Evolutionary conservation across 495 filamentous ascomycete species (phyloP).

Genomic region (Saxispiralis lemnorum): DNA sequence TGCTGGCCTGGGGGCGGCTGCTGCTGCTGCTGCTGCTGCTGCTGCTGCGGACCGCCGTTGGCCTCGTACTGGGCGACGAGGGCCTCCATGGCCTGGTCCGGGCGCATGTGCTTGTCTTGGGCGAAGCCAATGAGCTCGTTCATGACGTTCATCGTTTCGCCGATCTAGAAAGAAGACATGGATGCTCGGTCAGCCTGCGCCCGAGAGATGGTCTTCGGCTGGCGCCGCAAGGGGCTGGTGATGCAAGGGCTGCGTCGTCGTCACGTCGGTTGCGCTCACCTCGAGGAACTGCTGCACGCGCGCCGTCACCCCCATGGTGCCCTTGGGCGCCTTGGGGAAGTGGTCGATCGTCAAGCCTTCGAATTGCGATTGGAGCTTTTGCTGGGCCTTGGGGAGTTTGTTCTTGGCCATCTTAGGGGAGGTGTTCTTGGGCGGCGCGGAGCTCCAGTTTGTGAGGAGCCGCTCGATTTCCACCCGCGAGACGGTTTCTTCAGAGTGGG

Average conservation of each 20-base stretch:
- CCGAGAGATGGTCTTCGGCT: neutral
- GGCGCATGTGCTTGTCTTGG: constrained; percentile 19
- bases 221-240: neutral
- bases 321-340: constrained; percentile 17
- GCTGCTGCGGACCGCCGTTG: constrained; percentile 4
- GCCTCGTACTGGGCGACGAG: constrained; percentile 14
- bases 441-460: constrained; percentile 20
- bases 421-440: constrained; percentile 13
- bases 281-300: constrained; percentile 23
- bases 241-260: neutral
- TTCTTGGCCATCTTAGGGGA: constrained; percentile 27
- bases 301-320: constrained; percentile 16
- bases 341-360: constrained; percentile 14
- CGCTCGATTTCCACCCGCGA: constrained; percentile 19
- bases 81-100: constrained; percentile 19
- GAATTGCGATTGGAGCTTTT: constrained; percentile 13
- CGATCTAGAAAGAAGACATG: constrained; percentile 16
- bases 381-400: constrained; percentile 15
- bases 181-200: too few species aligned
- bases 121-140: constrained; percentile 21
- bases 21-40: constrained; percentile 14
- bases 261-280: constrained; percentile 12
- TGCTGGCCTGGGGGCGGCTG: constrained; percentile 10
- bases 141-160: constrained; percentile 26
- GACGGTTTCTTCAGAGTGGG: constrained; percentile 19